phyloP scores from a whole-genome alignment of 1,284 basidiomycete species.

The Golubevia pallescens region DNA sequence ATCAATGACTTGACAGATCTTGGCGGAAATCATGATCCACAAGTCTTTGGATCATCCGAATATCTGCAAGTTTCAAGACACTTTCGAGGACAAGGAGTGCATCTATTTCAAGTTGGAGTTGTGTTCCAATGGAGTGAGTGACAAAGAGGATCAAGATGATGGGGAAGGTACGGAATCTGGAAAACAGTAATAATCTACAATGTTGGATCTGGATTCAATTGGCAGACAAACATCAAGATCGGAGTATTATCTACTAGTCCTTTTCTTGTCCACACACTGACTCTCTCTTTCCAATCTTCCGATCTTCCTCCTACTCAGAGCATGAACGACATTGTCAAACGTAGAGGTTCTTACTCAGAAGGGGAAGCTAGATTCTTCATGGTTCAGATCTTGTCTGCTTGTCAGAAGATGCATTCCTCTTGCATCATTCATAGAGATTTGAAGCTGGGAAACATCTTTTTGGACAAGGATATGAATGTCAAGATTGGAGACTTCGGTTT shows the following conservation, averaged over 20 bases:
- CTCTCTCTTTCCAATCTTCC: not conserved
- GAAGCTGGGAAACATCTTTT: conserved; percentile 61
- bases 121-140: conserved; percentile 46
- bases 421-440: conserved; percentile 61
- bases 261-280: not conserved
- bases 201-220: too few relatives aligned
- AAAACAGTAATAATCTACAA: too few relatives aligned
- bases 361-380: conserved; percentile 59
- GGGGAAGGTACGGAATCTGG: too few relatives aligned
- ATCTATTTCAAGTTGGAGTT: conserved; percentile 62
- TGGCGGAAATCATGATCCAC: conserved; percentile 64
- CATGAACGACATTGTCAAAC: conserved; percentile 62
- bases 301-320: conserved; percentile 16
- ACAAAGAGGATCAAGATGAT: not conserved
- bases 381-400: conserved; percentile 58
- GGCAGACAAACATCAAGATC: too few relatives aligned
- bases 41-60: conserved; percentile 57
- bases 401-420: conserved; percentile 57
- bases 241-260: not conserved
- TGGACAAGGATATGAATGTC: conserved; percentile 59
- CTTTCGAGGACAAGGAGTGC: conserved; percentile 58
- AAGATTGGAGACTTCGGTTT: conserved; percentile 64
- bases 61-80: conserved; percentile 57
- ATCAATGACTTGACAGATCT: conserved; percentile 19
- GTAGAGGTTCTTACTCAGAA: conserved; percentile 51